A percentile compares a stretch with the other conserved stretches of the same genome.
Conservation (phyloP, 495 filamentous ascomycete genomes). For the Aspergillus coremiiformis region DNA sequence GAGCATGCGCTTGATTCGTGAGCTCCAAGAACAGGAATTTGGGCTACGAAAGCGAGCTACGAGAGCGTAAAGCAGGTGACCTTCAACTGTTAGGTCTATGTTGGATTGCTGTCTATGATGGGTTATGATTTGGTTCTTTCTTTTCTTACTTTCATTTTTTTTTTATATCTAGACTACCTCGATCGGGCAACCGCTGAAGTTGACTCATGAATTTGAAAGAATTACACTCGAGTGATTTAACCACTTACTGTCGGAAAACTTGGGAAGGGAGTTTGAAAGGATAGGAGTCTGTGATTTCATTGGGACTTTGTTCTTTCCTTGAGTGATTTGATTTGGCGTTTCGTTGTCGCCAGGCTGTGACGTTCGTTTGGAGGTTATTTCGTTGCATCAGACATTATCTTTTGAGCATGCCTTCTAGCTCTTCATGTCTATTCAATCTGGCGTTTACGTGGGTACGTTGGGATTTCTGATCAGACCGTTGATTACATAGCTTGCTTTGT, state of each 20-base stretch:
- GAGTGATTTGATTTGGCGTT: conserved; percentile 3
- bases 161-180: conserved; percentile 12
- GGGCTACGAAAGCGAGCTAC: conserved; percentile 45
- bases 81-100: background rate
- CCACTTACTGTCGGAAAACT: background rate
- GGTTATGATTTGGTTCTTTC: conserved; percentile 4
- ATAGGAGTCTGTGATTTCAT: conserved; percentile 9
- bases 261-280: conserved; percentile 18
- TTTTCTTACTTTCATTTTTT: conserved; percentile 9
- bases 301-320: conserved; percentile 2
- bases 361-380: background rate
- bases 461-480: conserved; percentile 9
- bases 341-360: background rate
- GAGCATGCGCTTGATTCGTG: conserved; percentile 48
- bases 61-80: conserved; percentile 13
- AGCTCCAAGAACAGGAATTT: conserved; percentile 53
- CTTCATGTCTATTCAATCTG: conserved; percentile 8
- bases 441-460: conserved; percentile 13
- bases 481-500: background rate
- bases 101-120: background rate
- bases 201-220: conserved; percentile 3
- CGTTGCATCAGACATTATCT: conserved; percentile 3
- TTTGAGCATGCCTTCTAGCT: conserved; percentile 1
- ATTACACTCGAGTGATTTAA: conserved; percentile 2
- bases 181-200: conserved; percentile 11